Base-by-base conservation (phyloP, 148 eudicot species). In the Pouteria glomerata region DNA sequence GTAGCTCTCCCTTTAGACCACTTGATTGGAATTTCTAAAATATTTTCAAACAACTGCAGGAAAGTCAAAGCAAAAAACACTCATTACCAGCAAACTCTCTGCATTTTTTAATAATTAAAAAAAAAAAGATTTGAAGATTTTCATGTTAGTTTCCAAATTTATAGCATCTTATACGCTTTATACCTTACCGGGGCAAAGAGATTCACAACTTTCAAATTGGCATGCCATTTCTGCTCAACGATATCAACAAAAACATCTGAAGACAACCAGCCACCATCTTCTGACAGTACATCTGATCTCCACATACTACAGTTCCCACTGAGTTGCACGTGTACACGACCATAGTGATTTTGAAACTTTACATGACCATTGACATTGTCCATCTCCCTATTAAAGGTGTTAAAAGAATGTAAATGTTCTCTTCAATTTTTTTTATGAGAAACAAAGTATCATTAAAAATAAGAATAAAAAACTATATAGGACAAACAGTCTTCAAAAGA, bases 1-100 rank as follows among this genome's bases (percentile, higher is more conserved):
- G 90, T 89, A 78, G 98, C 97, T 95, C 98, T 91, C 61, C 98
- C 98, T 68, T 95, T 81, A 67, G 90, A 83, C 93, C 96, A 95
- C 44, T 79, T 70, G 52, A 95, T 91, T 60, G 98, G 98, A 77
- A 95, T 87, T 81, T 95, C 98, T 81, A 95, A 78, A 73, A 95
- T 81, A 84, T 97, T 89, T 81, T 95, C 98, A 71, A 95, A 91
- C 57, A 95, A 89, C 98, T 94, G 91, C 83, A 84, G 47, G 45
- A 67, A 72, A 68, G 65, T 68, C 66, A 69, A 6, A 67, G 1
- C 5, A 68, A 41, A 4, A 78, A 55, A 57, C 29, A 57, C 16
- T 37, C 56, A n/a, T n/a, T 8, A 67, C 3, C 5, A 68, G 47
- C 7, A 78, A 55, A 57, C 29, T 66, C 16, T 37, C 56, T 50